Evolutionary conservation across 495 filamentous ascomycete species (phyloP).

Genomic region (Annulohypoxylon maeteangense): DNA sequence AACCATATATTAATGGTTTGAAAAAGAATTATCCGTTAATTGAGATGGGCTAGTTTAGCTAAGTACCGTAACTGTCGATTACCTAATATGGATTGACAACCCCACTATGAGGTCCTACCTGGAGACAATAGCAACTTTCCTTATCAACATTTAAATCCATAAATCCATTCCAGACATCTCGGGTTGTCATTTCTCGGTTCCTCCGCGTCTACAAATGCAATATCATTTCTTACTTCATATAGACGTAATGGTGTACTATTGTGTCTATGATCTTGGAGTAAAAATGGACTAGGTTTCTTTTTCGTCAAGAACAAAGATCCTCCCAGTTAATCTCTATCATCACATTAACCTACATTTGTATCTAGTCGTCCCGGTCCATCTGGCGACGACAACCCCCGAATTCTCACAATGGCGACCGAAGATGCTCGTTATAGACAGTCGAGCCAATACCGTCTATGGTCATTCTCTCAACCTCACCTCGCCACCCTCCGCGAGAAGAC

Average conservation of each 20-base stretch:
- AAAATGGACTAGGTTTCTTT: background rate
- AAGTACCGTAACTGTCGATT: background rate
- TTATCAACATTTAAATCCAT: background rate
- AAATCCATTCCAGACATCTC: background rate
- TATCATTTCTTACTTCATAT: background rate
- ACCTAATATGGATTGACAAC: background rate
- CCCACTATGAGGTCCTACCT: background rate
- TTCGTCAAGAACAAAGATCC: background rate
- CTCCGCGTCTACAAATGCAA: background rate
- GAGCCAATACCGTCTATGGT: conserved; percentile 91
- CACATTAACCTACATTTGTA: background rate
- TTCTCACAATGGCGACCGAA: conserved; percentile 66
- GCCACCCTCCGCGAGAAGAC: conserved; percentile 75
- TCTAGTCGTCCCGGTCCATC: background rate
- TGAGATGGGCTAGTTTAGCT: no score
- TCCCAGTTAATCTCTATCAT: background rate
- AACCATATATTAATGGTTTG: no score
- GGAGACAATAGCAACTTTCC: background rate
- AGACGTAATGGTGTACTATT: background rate
- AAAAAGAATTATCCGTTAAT: no score
- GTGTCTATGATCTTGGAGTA: background rate
- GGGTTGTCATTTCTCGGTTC: background rate
- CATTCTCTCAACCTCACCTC: conserved; percentile 82
- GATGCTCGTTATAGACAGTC: conserved; percentile 92
- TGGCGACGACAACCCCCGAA: background rate